Percentiles rank a stretch among this genome's conserved stretches.
Evolutionary conservation across 257 asterid species (phyloP).

Genomic region (Nicotiana tabacum): DNA sequence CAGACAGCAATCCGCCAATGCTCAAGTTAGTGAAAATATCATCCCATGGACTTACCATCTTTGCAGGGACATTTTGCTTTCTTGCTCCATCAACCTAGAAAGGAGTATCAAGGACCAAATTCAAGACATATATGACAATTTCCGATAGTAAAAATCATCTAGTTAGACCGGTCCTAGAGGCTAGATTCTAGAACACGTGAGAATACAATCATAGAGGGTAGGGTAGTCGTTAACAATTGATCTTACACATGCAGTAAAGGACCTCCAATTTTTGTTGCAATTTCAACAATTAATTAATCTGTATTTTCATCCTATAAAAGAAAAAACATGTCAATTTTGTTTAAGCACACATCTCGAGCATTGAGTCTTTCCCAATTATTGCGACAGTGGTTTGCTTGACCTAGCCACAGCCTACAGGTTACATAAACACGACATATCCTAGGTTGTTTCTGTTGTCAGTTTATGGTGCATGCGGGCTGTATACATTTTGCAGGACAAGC

Average conservation of each 20-base stretch:
- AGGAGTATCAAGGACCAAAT: slow-evolving; percentile 13
- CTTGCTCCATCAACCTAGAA: slow-evolving; percentile 45
- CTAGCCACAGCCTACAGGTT: neutral
- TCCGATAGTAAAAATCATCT: slow-evolving; percentile 6
- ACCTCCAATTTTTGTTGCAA: neutral
- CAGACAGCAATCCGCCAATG: slow-evolving; percentile 80
- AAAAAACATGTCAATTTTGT: neutral
- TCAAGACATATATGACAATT: slow-evolving; percentile 1
- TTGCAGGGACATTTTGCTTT: slow-evolving; percentile 25
- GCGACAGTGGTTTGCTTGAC: neutral
- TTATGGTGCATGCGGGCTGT: neutral
- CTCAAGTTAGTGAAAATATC: slow-evolving; percentile 72
- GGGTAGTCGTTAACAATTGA: neutral
- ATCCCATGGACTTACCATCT: slow-evolving; percentile 50
- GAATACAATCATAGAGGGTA: neutral
- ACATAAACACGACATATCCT: neutral
- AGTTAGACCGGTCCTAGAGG: neutral
- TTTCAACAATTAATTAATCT: neutral
- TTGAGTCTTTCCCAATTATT: neutral
- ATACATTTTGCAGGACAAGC: slow-evolving; percentile 1
- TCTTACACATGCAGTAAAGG: neutral
- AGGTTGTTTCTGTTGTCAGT: neutral
- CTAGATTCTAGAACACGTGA: neutral
- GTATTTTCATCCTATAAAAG: neutral
- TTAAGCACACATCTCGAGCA: neutral